phyloP scores from a whole-genome alignment of 176 grass and related monocot genomes.

The Bromus sterilis region DNA sequence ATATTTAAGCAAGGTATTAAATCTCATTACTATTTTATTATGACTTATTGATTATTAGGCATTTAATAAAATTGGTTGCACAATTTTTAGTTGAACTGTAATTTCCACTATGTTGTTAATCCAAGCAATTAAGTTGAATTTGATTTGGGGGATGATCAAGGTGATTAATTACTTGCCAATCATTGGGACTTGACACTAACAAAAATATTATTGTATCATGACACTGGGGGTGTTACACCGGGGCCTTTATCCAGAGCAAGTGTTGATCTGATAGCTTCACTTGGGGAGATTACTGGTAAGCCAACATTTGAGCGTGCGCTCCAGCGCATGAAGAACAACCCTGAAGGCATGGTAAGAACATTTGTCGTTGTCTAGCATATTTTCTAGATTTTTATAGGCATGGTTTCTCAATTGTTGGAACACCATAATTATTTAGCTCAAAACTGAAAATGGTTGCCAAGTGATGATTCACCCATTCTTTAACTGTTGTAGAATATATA shows the following conservation, averaged over 20 bases:
- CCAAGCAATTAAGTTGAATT: too few species aligned
- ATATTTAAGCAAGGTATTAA: too few species aligned
- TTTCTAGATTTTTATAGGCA: background rate
- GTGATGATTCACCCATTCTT: background rate
- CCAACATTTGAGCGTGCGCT: constrained; percentile 71
- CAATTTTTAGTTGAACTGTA: too few species aligned
- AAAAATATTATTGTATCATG: too few species aligned
- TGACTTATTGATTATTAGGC: too few species aligned
- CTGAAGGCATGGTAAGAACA: constrained; percentile 70
- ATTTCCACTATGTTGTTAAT: too few species aligned
- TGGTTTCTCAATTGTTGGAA: background rate
- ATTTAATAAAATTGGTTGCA: too few species aligned
- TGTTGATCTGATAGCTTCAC: constrained; percentile 88
- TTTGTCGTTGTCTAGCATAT: background rate
- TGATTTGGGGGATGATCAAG: too few species aligned
- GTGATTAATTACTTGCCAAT: too few species aligned
- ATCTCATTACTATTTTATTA: too few species aligned
- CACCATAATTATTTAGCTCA: background rate
- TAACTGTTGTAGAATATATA: background rate
- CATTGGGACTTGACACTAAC: too few species aligned
- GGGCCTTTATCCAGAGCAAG: constrained; percentile 87
- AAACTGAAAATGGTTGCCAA: background rate
- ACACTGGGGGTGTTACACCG: too few species aligned
- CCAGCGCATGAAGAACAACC: constrained; percentile 64
- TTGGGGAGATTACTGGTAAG: constrained; percentile 88